These are phyloP conservation scores for Tolypocladium tropicale DNA, from an alignment of 2,329 filamentous ascomycete genomes.

Conservation along the genomic window DNA sequence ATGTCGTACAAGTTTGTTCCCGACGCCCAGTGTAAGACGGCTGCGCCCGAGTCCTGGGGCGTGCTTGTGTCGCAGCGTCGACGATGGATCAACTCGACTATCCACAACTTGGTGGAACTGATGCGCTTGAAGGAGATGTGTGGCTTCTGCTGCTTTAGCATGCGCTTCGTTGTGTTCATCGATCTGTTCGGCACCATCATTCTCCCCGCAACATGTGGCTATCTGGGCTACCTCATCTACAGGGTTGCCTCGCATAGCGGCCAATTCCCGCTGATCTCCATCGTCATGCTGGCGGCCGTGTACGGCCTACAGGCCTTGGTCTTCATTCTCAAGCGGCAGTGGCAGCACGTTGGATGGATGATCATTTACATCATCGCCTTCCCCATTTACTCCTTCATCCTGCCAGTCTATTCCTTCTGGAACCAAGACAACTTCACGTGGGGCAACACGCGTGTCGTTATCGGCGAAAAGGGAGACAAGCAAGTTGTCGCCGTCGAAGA, in stretches of 20 bases:
- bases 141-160: conserved; percentile 97
- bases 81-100: conserved; percentile 98
- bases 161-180: conserved; percentile 93
- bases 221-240: conserved; percentile 84
- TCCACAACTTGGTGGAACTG: conserved; percentile 90
- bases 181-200: conserved; percentile 90
- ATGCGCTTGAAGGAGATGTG: conserved; percentile 88
- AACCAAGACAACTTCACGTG: conserved; percentile 98
- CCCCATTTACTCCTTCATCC: conserved; percentile 82
- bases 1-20: conserved; percentile 97
- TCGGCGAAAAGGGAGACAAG: conserved; percentile 87
- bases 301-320: conserved; percentile 95
- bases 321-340: conserved; percentile 93
- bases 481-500: conserved; percentile 79
- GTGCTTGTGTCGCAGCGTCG: conserved; percentile 94
- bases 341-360: conserved; percentile 99
- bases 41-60: conserved; percentile 87
- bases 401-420: conserved; percentile 98
- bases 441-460: conserved; percentile 96
- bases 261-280: conserved; percentile 75
- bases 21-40: conserved; percentile 86
- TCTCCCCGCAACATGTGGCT: conserved; percentile 78
- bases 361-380: conserved; percentile 95
- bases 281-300: conserved; percentile 80
- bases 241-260: conserved; percentile 56